Base-by-base conservation (phyloP, 1,139 yeast genomes). In the Insectozyma bohioensis region DNA sequence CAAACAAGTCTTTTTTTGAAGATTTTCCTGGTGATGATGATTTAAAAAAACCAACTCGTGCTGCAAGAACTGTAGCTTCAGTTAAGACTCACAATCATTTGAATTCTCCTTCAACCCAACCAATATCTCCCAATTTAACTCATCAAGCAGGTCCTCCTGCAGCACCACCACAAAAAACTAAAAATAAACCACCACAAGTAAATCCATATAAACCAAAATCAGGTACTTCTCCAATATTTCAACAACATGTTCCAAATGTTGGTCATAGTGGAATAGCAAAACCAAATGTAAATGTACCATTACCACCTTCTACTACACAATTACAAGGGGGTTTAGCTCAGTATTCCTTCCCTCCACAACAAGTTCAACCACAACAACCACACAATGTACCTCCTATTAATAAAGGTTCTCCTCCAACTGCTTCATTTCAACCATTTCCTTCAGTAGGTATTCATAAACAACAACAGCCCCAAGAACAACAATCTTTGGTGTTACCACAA, bases 1-100 rank as follows among this genome's bases (percentile, higher is more conserved):
- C 50, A 11, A 54, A 50, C 36, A 68, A 70, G 35, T 58, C 72
- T 4, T 78, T 78, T 46, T 78, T 75, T 48, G 81, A 75, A 40
- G 84, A 78, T 36, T 55, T 75, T 26, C 85, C 74, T 2, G 53
- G 63, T 18, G n/a, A n/a, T n/a, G 40, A 37, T 13, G 44, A 51
- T 3, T 42, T 54, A 31, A 63, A 65, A 4, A 46, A 46, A 27
- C 49, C 52, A 12, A 51, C 48, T 10, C 53, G 54, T 27, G 56
- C 67, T 4, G 62, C 65, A 4, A 48, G 70, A 36, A 54, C 58
- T 6, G 60, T 57, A 10, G 47, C 49, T n/a, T 55, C 56, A 12
- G 49, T 42, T 1, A 41, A 36, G 15, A 21, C 40, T 11, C 28
- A 41, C 11, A 36, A 38, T 13, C 43, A 45, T 17, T 47, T 48